Percentiles rank a stretch among this genome's conserved stretches.
Conservation (phyloP, 2,329 filamentous ascomycete genomes). For the Metarhizium rileyi region DNA sequence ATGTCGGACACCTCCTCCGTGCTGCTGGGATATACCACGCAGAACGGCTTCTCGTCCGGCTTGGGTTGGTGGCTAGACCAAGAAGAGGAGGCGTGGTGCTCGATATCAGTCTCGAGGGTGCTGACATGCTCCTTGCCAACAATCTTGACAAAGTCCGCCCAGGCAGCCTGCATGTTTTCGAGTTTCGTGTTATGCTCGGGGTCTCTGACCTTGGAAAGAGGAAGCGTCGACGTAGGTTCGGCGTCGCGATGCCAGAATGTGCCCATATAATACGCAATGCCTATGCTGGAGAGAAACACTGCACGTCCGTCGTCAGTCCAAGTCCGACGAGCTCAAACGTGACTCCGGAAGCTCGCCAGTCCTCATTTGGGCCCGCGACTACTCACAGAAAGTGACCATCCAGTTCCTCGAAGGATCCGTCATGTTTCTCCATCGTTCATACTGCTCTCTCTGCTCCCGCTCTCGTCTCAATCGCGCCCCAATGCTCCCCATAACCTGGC, state of each 20-base stretch:
- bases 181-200: slow-evolving; percentile 49
- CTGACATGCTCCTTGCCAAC: slow-evolving; percentile 57
- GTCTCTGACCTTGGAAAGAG: slow-evolving; percentile 40
- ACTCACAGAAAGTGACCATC: slow-evolving; percentile 45
- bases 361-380: background rate
- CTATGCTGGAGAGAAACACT: slow-evolving; percentile 44
- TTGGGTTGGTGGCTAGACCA: slow-evolving; percentile 51
- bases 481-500: slow-evolving; percentile 51
- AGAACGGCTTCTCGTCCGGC: slow-evolving; percentile 45
- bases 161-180: slow-evolving; percentile 57
- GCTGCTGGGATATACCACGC: slow-evolving; percentile 65
- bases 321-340: too few species aligned
- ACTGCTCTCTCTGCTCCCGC: slow-evolving; percentile 41
- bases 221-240: slow-evolving; percentile 47
- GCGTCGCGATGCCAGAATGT: slow-evolving; percentile 41
- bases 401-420: slow-evolving; percentile 35
- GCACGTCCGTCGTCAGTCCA: slow-evolving; percentile 5
- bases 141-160: slow-evolving; percentile 57
- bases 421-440: slow-evolving; percentile 31
- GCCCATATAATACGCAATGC: slow-evolving; percentile 49
- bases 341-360: too few species aligned
- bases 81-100: slow-evolving; percentile 47
- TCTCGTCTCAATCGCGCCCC: slow-evolving; percentile 45
- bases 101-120: slow-evolving; percentile 45
- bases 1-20: slow-evolving; percentile 80